A percentile compares a stretch with the other conserved stretches of the same genome.
Conservation (phyloP, 73 alveolate species). For the Symbiodinium pilosum region DNA sequence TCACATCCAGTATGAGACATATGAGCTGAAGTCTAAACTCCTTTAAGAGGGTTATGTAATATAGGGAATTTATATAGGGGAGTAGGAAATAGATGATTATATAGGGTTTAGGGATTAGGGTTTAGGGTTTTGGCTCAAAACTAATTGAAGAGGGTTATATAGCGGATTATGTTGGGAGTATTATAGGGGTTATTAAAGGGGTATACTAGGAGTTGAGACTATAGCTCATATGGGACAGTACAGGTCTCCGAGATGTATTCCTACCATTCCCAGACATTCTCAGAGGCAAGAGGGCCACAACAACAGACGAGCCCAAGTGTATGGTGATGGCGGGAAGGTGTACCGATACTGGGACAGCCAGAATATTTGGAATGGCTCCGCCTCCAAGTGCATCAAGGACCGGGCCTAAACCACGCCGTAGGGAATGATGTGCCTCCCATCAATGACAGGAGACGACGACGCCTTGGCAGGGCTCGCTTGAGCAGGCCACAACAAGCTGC, state of each 20-base stretch:
- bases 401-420: too few relatives aligned
- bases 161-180: too few relatives aligned
- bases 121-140: too few relatives aligned
- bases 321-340: not conserved
- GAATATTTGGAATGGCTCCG: constrained; percentile 23
- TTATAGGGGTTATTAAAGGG: too few relatives aligned
- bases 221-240: too few relatives aligned
- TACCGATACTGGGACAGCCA: constrained; percentile 68
- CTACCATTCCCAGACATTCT: not conserved
- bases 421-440: not conserved
- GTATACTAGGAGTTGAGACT: too few relatives aligned
- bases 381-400: constrained; percentile 27
- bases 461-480: constrained; percentile 71
- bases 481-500: constrained; percentile 60
- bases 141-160: too few relatives aligned
- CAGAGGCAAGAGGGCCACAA: not conserved
- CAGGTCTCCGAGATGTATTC: constrained; percentile 62
- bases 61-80: too few relatives aligned
- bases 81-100: too few relatives aligned
- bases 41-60: not conserved
- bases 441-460: constrained; percentile 15
- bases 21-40: too few relatives aligned
- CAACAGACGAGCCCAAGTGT: not conserved
- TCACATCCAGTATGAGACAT: too few relatives aligned
- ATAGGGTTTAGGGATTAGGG: too few relatives aligned